A percentile compares a stretch with the other conserved stretches of the same genome.
These are phyloP conservation scores for Penicillium psychrofluorescens DNA, from an alignment of 495 filamentous ascomycete species.

Conservation along the genomic window DNA sequence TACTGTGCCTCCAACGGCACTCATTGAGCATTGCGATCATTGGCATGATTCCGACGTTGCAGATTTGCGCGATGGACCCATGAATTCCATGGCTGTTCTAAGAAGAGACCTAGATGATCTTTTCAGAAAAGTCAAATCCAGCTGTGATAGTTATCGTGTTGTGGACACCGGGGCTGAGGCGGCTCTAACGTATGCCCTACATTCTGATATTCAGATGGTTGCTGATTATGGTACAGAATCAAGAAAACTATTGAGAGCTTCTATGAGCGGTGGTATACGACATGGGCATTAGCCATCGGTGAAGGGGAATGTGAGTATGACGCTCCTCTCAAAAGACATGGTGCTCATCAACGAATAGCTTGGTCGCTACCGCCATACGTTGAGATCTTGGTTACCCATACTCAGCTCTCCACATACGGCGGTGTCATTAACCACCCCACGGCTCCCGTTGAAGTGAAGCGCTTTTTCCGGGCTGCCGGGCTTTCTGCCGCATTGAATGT, in stretches of 20 bases:
- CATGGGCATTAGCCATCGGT: conserved; percentile 53
- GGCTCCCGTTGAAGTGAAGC: conserved; percentile 60
- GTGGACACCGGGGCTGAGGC: conserved; percentile 44
- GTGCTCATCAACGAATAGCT: conserved; percentile 25
- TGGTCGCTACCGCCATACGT: conserved; percentile 63
- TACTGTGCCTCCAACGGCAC: conserved; percentile 55
- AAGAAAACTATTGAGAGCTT: conserved; percentile 55
- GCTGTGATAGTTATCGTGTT: conserved; percentile 52
- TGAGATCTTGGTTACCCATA: conserved; percentile 67
- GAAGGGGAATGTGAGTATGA: conserved; percentile 41
- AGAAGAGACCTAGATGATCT: conserved; percentile 60
- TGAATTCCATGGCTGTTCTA: conserved; percentile 61
- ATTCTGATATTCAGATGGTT: not conserved
- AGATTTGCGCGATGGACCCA: conserved; percentile 59
- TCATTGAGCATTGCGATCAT: conserved; percentile 57
- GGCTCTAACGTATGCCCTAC: conserved; percentile 43
- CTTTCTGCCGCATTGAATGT: conserved; percentile 66
- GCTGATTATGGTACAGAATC: conserved; percentile 32
- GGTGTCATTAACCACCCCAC: conserved; percentile 70
- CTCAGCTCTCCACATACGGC: conserved; percentile 63
- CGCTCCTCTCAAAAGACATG: not conserved
- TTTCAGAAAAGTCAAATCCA: conserved; percentile 51
- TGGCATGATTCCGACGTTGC: conserved; percentile 59
- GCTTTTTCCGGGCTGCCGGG: conserved; percentile 61
- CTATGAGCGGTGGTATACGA: conserved; percentile 54